These are phyloP conservation scores for Daedaleopsis sinensis DNA, from an alignment of 768 basidiomycete species.

Conservation along the genomic window DNA sequence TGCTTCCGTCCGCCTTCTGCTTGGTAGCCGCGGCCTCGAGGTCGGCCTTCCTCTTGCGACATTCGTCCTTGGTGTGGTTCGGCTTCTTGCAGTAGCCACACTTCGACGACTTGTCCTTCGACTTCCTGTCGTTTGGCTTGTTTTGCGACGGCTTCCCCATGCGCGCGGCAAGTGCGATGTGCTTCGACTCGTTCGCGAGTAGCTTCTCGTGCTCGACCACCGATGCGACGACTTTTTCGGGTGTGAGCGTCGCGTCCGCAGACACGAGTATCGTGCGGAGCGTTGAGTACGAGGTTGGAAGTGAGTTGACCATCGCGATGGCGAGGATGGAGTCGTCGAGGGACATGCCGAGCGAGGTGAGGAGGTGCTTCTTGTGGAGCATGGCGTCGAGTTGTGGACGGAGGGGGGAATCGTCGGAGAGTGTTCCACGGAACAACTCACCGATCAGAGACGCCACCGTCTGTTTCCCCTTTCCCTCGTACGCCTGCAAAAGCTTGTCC, in stretches of 20 bases:
- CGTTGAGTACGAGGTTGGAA: constrained; percentile 25
- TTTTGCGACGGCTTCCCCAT: constrained; percentile 2
- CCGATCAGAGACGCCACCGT: constrained; percentile 28
- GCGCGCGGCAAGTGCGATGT: constrained; percentile 2
- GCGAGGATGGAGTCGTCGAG: constrained; percentile 27
- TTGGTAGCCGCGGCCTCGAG: constrained; percentile 1
- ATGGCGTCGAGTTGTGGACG: constrained; percentile 28
- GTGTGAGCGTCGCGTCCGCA: not conserved
- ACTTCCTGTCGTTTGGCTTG: constrained; percentile 1
- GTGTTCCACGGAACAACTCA: constrained; percentile 25
- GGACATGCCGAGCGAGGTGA: constrained; percentile 18
- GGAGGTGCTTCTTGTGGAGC: constrained; percentile 17
- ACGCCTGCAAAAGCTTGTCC: constrained; percentile 23
- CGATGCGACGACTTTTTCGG: constrained; percentile 9
- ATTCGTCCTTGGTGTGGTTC: constrained; percentile 16
- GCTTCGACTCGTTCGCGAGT: not conserved
- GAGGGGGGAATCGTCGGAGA: constrained; percentile 21
- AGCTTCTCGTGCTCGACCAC: constrained; percentile 21
- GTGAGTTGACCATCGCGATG: constrained; percentile 25
- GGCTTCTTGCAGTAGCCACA: constrained; percentile 14
- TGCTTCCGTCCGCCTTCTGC: constrained; percentile 3
- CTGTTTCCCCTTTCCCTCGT: constrained; percentile 29
- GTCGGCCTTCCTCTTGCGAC: constrained; percentile 19
- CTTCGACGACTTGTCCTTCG: constrained; percentile 12
- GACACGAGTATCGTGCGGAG: constrained; percentile 28